Evolutionary conservation across 768 basidiomycete species (phyloP).

Genomic region (Boletus rubroflammeus): DNA sequence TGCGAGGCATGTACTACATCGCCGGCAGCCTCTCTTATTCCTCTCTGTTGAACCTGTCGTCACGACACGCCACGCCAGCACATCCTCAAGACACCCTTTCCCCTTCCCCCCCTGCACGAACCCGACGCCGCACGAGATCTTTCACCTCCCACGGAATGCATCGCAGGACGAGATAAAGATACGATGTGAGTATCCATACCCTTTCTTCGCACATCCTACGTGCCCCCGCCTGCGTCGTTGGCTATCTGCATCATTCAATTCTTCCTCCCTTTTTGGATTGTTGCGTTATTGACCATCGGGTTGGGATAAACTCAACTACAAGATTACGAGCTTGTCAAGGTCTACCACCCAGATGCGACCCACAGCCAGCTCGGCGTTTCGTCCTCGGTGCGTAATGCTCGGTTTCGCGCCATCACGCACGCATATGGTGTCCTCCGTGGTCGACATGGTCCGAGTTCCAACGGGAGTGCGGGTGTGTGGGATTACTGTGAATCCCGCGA

Average conservation of each 20-base stretch:
- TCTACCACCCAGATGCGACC: conserved; percentile 68
- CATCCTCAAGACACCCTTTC: conserved; percentile 20
- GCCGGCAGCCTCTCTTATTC: not conserved
- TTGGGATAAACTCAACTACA: conserved; percentile 22
- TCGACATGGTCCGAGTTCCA: not conserved
- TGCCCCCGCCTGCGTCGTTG: not conserved
- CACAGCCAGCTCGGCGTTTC: conserved; percentile 37
- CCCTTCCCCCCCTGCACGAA: conserved; percentile 52
- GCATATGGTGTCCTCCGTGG: conserved; percentile 52
- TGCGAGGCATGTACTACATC: not conserved
- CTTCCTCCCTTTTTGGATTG: not conserved
- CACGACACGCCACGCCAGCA: conserved; percentile 7
- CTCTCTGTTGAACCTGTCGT: not conserved
- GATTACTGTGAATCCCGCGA: conserved; percentile 13
- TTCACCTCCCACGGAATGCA: conserved; percentile 56
- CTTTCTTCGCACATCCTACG: not conserved
- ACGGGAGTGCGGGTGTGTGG: not conserved
- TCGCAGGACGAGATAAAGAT: conserved; percentile 61
- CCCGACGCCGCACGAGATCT: conserved; percentile 70
- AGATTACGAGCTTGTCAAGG: conserved; percentile 71
- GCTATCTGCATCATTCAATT: not conserved
- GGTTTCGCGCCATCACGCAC: conserved; percentile 60
- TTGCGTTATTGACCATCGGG: not conserved
- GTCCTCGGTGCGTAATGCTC: conserved; percentile 45
- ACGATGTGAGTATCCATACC: conserved; percentile 48